Base-by-base conservation (phyloP, 192 early-diverging fungal species). In the Pilobolus umbonatus region DNA sequence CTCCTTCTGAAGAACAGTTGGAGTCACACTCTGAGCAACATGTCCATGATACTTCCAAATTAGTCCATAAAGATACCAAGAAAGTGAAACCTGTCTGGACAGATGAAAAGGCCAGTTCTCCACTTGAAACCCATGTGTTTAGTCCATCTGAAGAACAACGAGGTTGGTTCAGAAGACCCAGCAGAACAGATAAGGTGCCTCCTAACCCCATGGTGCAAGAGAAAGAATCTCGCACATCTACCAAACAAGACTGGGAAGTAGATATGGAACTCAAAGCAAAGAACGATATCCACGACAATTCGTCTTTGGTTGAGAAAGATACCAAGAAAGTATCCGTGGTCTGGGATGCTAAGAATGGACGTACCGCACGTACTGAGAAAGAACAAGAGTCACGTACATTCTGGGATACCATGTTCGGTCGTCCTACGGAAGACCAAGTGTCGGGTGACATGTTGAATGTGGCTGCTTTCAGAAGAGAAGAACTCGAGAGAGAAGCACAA, bases 121-220 rank as follows among this genome's bases (percentile, higher is more conserved):
- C 14, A 42, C 6, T 4, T 15, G 39, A 42, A 3, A 42, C 19
- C 39, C 14, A 42, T 9, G 15, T 17, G 9, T 3, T 42, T 42
- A 2, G 39, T 17, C 14, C 15, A 42, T 1, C 14, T 2, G 3
- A 42, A 9, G 11, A 0, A n/a, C 14, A 42, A 17, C 39, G 39
- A 17, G 11, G 5, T 42, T 12, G 39, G 19, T 17, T 17, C 39
- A 42, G 39, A 17, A 17, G 3, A 42, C 39, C 39, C 19, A 12
- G 6, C 19, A 15, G 4, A 17, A 42, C 39, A 17, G 14, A 21
- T 24, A 38, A 1, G 52, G 35, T 5, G 52, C 21, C 5, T 1
- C 34, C 32, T 14, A 54, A 54, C 52, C 52, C 52, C 31, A 54
- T 54, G 52, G 52, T 54, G 0, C 9, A 36, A 3, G 52, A 54